Base-by-base conservation (phyloP, 2,329 filamentous ascomycete genomes). In the Seiridium cupressi region DNA sequence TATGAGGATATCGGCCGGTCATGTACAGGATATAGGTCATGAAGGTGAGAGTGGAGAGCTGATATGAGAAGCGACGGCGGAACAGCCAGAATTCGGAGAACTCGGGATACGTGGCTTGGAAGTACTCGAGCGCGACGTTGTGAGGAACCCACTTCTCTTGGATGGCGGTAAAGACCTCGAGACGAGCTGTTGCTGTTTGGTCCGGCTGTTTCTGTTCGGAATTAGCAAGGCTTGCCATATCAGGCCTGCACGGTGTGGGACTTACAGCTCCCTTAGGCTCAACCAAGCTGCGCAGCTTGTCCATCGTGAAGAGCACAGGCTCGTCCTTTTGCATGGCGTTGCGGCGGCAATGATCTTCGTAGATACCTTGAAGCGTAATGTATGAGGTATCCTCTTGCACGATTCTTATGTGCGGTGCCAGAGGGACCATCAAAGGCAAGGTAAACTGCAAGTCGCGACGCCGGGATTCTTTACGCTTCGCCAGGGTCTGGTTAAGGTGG, bases 11-110 rank as follows among this genome's bases (percentile, higher is more conserved):
- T 36, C 95, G 91, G 73, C 92, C 92, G 73, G 94, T 92, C 88
- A 99, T 98, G 78, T 94, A 94, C 79, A 99, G 89, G 61, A 97
- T 90, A 73, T 98, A 99, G 3, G 95, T 98, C 90, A 99, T 97
- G 79, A 99, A 99, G 1, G 95, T 97, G 64, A 98, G 84, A 1
- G 93, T 88, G 26, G 95, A 94, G 63, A 97, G 89, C 77, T 99
- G 95, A 80, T 98, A 97, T 31, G 92, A 91, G 78, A 99, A 97
- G 66, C 97, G 93, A 61, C 93, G 89, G 61, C 95, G 91, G 91
- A 99, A 99, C 60, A 99, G 85, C 93, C 94, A 99, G 81, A 98
- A 97, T 69, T 97, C 93, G 51, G 91, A 87, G 75, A 92, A 99
- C 64, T 91, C 89, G 36, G 93, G 90, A 77, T 95, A 98, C 4